A percentile compares a stretch with the other conserved stretches of the same genome.
phyloP scores from a whole-genome alignment of 768 basidiomycete species.

The Cyclocybe aegerita region DNA sequence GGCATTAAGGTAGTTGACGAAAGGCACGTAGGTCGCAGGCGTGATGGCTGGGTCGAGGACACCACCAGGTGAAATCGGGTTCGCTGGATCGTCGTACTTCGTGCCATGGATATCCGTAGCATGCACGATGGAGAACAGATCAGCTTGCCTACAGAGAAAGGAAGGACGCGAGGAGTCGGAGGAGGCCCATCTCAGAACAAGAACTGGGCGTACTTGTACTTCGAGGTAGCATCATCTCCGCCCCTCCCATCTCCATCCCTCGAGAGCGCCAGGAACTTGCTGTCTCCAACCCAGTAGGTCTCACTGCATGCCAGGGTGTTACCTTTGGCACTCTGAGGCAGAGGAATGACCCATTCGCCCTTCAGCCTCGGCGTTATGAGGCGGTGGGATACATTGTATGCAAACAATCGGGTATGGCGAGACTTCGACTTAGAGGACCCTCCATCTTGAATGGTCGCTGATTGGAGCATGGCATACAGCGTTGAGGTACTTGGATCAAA shows the following conservation, averaged over 20 bases:
- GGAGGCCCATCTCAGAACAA: not conserved
- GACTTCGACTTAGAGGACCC: constrained; percentile 44
- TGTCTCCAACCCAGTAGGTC: constrained; percentile 50
- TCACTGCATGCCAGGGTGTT: constrained; percentile 57
- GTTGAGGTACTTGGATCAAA: constrained; percentile 43
- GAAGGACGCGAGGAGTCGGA: not conserved
- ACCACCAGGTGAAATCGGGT: constrained; percentile 52
- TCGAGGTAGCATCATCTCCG: constrained; percentile 44
- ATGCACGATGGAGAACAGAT: constrained; percentile 53
- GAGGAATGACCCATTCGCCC: constrained; percentile 61
- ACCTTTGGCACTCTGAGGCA: constrained; percentile 49
- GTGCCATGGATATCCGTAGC: constrained; percentile 67
- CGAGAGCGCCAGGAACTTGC: constrained; percentile 58
- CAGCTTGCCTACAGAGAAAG: constrained; percentile 45
- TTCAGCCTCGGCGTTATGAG: constrained; percentile 34
- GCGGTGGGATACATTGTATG: constrained; percentile 47
- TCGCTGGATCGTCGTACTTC: constrained; percentile 50
- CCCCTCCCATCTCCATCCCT: constrained; percentile 64
- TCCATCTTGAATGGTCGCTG: constrained; percentile 65
- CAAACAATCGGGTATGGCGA: constrained; percentile 55
- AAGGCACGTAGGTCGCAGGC: constrained; percentile 54
- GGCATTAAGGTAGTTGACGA: constrained; percentile 54
- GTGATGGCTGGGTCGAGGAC: constrained; percentile 43
- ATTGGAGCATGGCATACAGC: constrained; percentile 63
- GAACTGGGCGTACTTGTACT: constrained; percentile 45